Percentiles rank a stretch among this genome's conserved stretches.
Evolutionary conservation across 2,329 filamentous ascomycete genomes (phyloP).

Genomic region (Talaromyces amestolkiae): DNA sequence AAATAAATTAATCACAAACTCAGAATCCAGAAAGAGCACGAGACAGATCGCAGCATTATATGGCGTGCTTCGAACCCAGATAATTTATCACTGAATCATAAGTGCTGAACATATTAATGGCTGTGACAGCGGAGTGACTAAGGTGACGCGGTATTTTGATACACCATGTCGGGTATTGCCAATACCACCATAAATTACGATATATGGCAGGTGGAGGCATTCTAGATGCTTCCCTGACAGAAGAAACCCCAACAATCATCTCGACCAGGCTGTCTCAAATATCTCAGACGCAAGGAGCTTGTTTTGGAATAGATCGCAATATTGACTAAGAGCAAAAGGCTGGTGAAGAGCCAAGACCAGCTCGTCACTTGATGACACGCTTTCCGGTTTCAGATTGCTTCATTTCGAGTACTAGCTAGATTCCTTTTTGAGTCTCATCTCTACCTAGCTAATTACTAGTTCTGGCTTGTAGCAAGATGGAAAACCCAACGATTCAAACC

Average conservation of each 20-base stretch:
- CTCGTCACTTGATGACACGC: constrained; percentile 1
- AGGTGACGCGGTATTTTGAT: background rate
- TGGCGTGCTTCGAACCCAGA: background rate
- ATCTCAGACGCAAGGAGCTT: background rate
- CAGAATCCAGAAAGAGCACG: background rate
- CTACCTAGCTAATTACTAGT: background rate
- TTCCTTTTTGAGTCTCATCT: background rate
- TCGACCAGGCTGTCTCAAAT: background rate
- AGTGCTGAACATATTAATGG: background rate
- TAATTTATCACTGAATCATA: background rate
- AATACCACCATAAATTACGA: constrained; percentile 2
- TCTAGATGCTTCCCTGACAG: background rate
- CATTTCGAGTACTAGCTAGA: background rate
- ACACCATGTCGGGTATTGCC: background rate
- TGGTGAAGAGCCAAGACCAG: background rate
- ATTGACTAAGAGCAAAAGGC: background rate
- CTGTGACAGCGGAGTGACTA: background rate
- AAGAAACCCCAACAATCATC: background rate
- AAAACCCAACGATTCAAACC: background rate
- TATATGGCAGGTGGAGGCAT: constrained; percentile 1
- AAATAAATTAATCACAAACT: background rate
- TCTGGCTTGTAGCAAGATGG: background rate
- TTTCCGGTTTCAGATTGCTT: constrained; percentile 5
- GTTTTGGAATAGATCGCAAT: background rate
- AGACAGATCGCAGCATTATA: background rate